phyloP scores from a whole-genome alignment of 2,329 filamentous ascomycete species.

The Apiospora aurea region DNA sequence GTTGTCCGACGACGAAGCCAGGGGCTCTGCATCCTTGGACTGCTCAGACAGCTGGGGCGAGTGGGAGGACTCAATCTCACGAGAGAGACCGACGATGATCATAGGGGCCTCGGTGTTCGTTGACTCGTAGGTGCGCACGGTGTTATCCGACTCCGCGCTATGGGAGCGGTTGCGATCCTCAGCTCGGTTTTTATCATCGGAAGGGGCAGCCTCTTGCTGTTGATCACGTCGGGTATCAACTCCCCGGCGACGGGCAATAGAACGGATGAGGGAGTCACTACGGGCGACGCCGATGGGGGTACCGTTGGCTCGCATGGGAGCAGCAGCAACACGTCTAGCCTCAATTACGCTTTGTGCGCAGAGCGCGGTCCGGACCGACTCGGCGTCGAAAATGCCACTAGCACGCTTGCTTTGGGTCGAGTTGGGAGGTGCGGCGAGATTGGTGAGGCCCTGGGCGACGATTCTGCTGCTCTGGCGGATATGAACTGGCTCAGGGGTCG shows the following conservation, averaged over 20 bases:
- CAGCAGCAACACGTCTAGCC: neutral
- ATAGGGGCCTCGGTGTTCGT: neutral
- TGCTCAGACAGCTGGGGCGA: neutral
- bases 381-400: slow-evolving; percentile 9
- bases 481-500: neutral
- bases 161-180: neutral
- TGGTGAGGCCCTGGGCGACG: neutral
- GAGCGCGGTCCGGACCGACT: neutral
- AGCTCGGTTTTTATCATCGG: neutral
- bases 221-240: neutral
- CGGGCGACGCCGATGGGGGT: slow-evolving; percentile 18
- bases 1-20: neutral
- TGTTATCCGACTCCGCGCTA: neutral
- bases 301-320: neutral
- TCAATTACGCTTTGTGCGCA: slow-evolving; percentile 4
- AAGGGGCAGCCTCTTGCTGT: neutral
- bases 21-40: neutral
- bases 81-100: neutral
- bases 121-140: neutral
- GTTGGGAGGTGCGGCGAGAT: neutral
- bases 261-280: slow-evolving; percentile 3
- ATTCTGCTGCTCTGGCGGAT: neutral
- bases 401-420: neutral
- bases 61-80: neutral
- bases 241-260: neutral